Evolutionary conservation across 2,329 filamentous ascomycete genomes (phyloP), one percentile per base, ranked within the genome.

Genomic region (Colletotrichum neosansevieriae): DNA sequence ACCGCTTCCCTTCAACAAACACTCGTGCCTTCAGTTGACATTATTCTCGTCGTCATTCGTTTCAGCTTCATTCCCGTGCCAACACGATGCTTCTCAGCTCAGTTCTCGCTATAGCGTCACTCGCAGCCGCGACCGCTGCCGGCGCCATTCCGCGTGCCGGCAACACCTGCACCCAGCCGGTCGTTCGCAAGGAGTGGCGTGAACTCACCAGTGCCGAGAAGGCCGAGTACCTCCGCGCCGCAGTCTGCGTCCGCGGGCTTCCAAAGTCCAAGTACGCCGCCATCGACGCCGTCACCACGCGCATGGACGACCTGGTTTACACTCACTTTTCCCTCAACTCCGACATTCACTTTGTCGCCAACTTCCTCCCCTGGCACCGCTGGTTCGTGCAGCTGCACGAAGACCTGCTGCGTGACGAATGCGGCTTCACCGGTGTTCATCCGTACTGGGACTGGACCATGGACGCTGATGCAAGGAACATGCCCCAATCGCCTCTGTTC

Each of bases 291-390:
- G 70, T 71, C 38, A 69, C 61, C 29, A 72, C 69, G 4, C 63
- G 68, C 38, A 47, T 71, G 50, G 71, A 72, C 67, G 72, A 73
- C 44, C 34, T 73, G 4, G 67, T 70, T 6, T 70, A 63, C 47
- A 71, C 72, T 4, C 71, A 73, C 64, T 63, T 59, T 15, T 7
- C 36, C 4, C 70, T 73, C 10, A 71, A 69, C 50, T 56, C 24
- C 10, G 24, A 47, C 11, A 72, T 73, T 32, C 72, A 73, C 64
- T 72, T 67, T 38, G 70, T 73, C n/a, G 72, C 72, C 19, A 58
- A 73, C 50, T 80, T 81, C 67, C 74, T 80, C 21, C 77, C 78
- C 1, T 80, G 75, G 73, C 79, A 81, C 68, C 75, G 78, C 9
- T 75, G 73, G 34, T 74, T 75, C 58, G 67, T 78, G 13, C 70